These are phyloP conservation scores for Paramecium pentaurelia DNA, from an alignment of 73 alveolate genomes.

Conservation along the genomic window DNA sequence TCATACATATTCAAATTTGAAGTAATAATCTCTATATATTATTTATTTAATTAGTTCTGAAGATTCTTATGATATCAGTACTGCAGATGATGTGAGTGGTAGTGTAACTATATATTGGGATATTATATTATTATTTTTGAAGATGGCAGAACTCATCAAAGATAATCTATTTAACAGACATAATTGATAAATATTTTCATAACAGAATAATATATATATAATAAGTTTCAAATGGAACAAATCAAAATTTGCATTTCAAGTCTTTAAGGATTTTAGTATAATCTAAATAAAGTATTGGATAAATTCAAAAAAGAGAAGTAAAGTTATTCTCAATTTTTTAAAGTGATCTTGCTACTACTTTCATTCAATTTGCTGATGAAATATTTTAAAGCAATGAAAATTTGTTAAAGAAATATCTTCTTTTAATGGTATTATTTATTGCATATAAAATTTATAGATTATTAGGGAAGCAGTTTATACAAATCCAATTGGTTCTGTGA, in stretches of 20 bases:
- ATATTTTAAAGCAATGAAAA: not conserved
- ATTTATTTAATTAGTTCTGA: not conserved
- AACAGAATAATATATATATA: not conserved
- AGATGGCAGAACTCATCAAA: not conserved
- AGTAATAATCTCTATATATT: not conserved
- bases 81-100: not conserved
- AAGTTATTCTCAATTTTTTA: not conserved
- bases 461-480: not conserved
- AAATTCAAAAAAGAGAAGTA: not conserved
- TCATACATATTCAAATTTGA: not conserved
- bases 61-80: not conserved
- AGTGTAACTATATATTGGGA: constrained; percentile 29
- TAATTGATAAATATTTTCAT: not conserved
- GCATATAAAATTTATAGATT: not conserved
- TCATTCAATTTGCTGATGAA: not conserved
- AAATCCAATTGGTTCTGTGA: not conserved
- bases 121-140: not conserved
- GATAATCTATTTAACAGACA: not conserved
- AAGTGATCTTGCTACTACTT: not conserved
- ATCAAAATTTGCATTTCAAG: not conserved
- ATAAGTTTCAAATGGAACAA: not conserved
- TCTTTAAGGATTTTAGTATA: not conserved
- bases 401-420: not conserved
- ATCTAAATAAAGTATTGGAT: not conserved
- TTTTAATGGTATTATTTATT: not conserved